These are phyloP conservation scores for Aspergillus brunneoviolaceus DNA, from an alignment of 2,329 filamentous ascomycete species.

Conservation along the genomic window DNA sequence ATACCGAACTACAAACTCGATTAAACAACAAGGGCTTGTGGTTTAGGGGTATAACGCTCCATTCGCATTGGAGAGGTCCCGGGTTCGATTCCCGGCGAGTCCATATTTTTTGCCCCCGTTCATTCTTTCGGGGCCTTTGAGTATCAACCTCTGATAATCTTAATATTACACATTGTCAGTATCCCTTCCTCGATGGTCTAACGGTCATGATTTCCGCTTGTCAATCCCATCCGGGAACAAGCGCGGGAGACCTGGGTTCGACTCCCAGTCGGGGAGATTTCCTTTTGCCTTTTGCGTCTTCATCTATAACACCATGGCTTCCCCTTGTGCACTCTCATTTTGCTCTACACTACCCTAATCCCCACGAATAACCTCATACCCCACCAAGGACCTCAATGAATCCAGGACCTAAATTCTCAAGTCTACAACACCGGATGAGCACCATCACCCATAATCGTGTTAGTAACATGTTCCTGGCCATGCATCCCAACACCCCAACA, in stretches of 20 bases:
- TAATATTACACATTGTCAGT: fast-evolving
- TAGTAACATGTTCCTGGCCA: too few relatives aligned
- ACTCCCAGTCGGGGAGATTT: constrained; percentile 8
- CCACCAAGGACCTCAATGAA: too few relatives aligned
- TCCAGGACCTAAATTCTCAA: too few relatives aligned
- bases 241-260: constrained; percentile 10
- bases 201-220: constrained; percentile 11
- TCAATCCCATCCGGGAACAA: not conserved
- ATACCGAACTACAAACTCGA: fast-evolving
- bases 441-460: too few relatives aligned
- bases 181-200: constrained; percentile 5
- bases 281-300: not conserved
- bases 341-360: too few relatives aligned
- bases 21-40: constrained; percentile 12
- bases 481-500: too few relatives aligned
- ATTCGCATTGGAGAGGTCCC: constrained; percentile 15
- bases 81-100: constrained; percentile 15
- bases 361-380: too few relatives aligned
- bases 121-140: not conserved
- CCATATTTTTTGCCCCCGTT: not conserved
- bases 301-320: too few relatives aligned
- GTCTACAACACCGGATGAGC: too few relatives aligned
- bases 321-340: too few relatives aligned
- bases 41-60: constrained; percentile 15
- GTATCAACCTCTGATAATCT: fast-evolving